These are phyloP conservation scores for Staphylotrichum tortipilum DNA, from an alignment of 495 filamentous ascomycete species.

Conservation along the genomic window DNA sequence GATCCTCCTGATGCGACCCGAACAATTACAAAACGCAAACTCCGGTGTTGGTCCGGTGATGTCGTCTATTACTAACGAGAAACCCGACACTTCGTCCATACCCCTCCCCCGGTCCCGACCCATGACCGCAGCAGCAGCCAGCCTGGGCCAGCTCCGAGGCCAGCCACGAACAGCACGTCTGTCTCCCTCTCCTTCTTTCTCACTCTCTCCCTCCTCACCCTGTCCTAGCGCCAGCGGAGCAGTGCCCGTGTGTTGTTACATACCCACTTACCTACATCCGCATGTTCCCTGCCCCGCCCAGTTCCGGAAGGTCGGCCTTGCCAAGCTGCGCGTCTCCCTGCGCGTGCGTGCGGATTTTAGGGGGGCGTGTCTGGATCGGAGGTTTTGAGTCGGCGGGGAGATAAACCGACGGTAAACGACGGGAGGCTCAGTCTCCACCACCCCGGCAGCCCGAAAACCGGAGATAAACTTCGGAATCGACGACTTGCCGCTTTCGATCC, in stretches of 20 bases:
- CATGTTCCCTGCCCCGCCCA: not conserved
- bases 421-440: no score
- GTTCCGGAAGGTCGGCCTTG: constrained; percentile 7
- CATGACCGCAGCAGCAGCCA: not conserved
- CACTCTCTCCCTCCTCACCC: no score
- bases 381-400: not conserved
- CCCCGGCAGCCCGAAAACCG: constrained; percentile 9
- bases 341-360: not conserved
- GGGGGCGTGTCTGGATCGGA: not conserved
- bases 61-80: constrained; percentile 10
- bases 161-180: no score
- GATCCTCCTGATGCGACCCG: no score
- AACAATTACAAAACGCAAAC: constrained; percentile 6
- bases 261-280: no score
- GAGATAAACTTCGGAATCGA: not conserved
- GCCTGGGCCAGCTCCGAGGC: no score
- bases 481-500: not conserved
- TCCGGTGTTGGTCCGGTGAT: constrained; percentile 7
- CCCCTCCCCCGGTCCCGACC: not conserved
- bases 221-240: not conserved
- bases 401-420: constrained; percentile 9
- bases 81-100: no score
- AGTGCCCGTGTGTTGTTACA: not conserved
- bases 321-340: not conserved
- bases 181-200: no score